Conservation (phyloP, 192 early-diverging fungal genomes). For the Entrophospora sp. region DNA sequence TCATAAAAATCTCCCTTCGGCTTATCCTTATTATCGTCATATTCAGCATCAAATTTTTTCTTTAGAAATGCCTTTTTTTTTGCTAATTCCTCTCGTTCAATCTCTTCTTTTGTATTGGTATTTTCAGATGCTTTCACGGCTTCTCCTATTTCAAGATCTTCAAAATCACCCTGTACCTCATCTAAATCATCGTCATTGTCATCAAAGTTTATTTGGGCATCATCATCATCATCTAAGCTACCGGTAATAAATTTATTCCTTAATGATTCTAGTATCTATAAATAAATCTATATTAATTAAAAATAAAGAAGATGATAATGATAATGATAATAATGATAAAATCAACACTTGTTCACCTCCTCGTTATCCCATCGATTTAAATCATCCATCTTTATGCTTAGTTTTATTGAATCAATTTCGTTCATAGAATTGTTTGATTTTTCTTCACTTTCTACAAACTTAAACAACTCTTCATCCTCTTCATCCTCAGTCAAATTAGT, state of each 20-base stretch:
- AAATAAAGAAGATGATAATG: neutral
- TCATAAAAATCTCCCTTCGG: constrained; percentile 76
- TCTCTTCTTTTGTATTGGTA: constrained; percentile 45
- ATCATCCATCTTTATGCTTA: constrained; percentile 43
- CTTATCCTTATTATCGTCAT: constrained; percentile 59
- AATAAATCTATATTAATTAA: neutral
- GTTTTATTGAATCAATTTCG: constrained; percentile 63
- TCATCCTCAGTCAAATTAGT: constrained; percentile 47
- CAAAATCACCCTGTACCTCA: constrained; percentile 66
- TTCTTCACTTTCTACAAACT: constrained; percentile 33
- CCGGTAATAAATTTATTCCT: constrained; percentile 75
- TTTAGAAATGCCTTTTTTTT: constrained; percentile 84
- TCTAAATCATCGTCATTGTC: constrained; percentile 45
- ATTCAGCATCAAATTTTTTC: constrained; percentile 89
- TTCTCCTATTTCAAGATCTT: constrained; percentile 65
- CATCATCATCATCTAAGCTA: constrained; percentile 31
- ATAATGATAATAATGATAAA: neutral
- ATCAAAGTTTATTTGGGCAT: constrained; percentile 26
- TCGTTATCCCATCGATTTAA: constrained; percentile 64
- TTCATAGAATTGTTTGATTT: constrained; percentile 23
- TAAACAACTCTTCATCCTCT: constrained; percentile 55
- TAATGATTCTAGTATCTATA: constrained; percentile 52
- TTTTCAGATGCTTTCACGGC: constrained; percentile 29
- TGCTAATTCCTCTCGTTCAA: constrained; percentile 57
- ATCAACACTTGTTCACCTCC: constrained; percentile 29